Percentiles rank a stretch among this genome's conserved stretches.
Evolutionary conservation across 495 filamentous ascomycete species (phyloP).

Genomic region (Usnea hakonensis): DNA sequence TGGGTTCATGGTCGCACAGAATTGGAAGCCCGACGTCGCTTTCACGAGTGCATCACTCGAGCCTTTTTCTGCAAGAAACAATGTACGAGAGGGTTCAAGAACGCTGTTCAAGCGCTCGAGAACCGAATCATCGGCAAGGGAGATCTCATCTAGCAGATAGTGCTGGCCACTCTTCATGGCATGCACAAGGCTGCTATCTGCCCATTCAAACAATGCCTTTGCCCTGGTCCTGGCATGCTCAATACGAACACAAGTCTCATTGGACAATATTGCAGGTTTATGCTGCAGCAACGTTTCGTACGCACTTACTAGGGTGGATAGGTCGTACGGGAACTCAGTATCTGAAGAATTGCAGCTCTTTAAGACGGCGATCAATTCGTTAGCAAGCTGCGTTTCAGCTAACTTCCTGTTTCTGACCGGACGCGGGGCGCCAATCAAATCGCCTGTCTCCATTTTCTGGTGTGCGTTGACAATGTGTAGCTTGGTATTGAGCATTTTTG

Average conservation of each 20-base stretch:
- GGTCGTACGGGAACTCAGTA: constrained; percentile 18
- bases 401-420: constrained; percentile 77
- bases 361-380: constrained; percentile 51
- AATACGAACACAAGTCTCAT: constrained; percentile 48
- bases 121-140: constrained; percentile 94
- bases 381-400: constrained; percentile 55
- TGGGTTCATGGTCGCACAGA: constrained; percentile 98
- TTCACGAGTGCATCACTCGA: constrained; percentile 67
- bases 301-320: constrained; percentile 38
- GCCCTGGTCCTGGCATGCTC: constrained; percentile 50
- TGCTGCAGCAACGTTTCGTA: constrained; percentile 39
- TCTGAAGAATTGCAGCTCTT: constrained; percentile 4
- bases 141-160: constrained; percentile 96
- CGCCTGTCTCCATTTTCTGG: constrained; percentile 93
- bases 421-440: constrained; percentile 91
- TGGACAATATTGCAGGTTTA: constrained; percentile 36
- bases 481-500: constrained; percentile 63
- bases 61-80: constrained; percentile 91
- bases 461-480: constrained; percentile 93
- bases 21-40: constrained; percentile 81
- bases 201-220: constrained; percentile 93
- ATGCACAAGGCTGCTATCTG: constrained; percentile 86
- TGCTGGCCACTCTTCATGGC: constrained; percentile 85
- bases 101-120: constrained; percentile 95
- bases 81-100: constrained; percentile 77